phyloP scores from a whole-genome alignment of 345 rosid species.

The Nephelium lappaceum region DNA sequence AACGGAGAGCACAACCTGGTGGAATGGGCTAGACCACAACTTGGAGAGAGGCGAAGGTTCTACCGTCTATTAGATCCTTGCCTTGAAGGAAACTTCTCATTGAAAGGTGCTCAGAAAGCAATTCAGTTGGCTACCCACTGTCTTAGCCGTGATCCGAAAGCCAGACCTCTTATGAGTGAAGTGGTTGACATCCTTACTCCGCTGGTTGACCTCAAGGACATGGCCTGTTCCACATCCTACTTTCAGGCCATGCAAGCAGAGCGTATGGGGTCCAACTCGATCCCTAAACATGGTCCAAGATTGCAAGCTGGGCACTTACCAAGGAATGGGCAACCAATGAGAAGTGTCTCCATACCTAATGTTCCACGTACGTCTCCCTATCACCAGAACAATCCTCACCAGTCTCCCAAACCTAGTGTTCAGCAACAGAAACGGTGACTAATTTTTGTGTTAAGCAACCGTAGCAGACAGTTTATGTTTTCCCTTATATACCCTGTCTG shows the following conservation, averaged over 20 bases:
- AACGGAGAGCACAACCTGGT: slow-evolving; percentile 39
- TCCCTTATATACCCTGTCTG: neutral
- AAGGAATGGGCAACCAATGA: slow-evolving; percentile 21
- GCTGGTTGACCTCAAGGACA: slow-evolving; percentile 40
- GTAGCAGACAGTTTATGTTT: neutral
- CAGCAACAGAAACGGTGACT: neutral
- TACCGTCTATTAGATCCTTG: slow-evolving; percentile 43
- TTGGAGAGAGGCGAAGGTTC: slow-evolving; percentile 41
- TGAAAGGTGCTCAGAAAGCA: slow-evolving; percentile 46
- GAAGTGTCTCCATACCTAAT: slow-evolving; percentile 19
- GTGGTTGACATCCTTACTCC: slow-evolving; percentile 41
- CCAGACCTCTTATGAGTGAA: slow-evolving; percentile 51
- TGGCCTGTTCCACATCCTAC: slow-evolving; percentile 45
- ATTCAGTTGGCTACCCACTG: slow-evolving; percentile 44
- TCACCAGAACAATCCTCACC: neutral
- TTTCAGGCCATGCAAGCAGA: slow-evolving; percentile 35
- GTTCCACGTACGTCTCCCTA: slow-evolving; percentile 28
- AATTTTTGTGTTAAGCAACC: neutral
- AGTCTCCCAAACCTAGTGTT: slow-evolving; percentile 16
- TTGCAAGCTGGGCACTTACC: slow-evolving; percentile 13
- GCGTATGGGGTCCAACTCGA: slow-evolving; percentile 16
- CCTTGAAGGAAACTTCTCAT: slow-evolving; percentile 45
- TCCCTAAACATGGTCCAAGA: slow-evolving; percentile 14
- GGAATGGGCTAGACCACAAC: slow-evolving; percentile 47
- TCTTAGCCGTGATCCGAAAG: slow-evolving; percentile 45